Evolutionary conservation across 305 asterid species (phyloP).

Genomic region (Fraxinus floribunda): DNA sequence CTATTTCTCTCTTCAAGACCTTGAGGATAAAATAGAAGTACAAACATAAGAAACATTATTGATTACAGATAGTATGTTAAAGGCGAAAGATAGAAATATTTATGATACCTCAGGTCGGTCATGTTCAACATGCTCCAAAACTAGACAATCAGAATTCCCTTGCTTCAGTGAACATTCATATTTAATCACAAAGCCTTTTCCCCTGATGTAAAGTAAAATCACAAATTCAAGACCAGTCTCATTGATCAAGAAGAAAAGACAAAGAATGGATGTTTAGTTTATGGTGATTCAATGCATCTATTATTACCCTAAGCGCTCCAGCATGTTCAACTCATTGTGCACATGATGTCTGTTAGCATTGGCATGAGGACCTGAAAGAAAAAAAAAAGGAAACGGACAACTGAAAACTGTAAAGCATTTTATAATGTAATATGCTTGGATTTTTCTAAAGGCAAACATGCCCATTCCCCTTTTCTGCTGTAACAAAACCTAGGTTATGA

Average conservation of each 20-base stretch:
- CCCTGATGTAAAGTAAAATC: slow-evolving; percentile 50
- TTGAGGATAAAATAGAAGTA: slow-evolving; percentile 33
- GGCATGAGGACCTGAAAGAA: slow-evolving; percentile 69
- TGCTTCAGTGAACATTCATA: slow-evolving; percentile 72
- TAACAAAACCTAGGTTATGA: neutral
- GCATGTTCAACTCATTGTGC: slow-evolving; percentile 83
- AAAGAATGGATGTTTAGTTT: slow-evolving; percentile 1
- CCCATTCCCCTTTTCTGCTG: neutral
- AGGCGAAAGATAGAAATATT: slow-evolving; percentile 25
- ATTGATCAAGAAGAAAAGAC: neutral
- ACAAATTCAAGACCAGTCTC: neutral
- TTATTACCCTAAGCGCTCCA: slow-evolving; percentile 83
- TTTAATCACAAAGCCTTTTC: slow-evolving; percentile 73
- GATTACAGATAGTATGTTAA: neutral
- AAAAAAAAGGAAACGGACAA: neutral
- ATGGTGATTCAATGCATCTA: neutral
- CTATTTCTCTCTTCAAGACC: slow-evolving; percentile 72
- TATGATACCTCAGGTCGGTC: slow-evolving; percentile 85
- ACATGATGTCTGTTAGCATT: slow-evolving; percentile 73
- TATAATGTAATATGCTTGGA: neutral
- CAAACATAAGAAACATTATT: slow-evolving; percentile 1
- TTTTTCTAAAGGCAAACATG: neutral
- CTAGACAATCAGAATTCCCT: slow-evolving; percentile 68
- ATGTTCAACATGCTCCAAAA: slow-evolving; percentile 82
- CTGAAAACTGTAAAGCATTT: slow-evolving; percentile 13